These are phyloP conservation scores for Acacia acuminata DNA, from an alignment of 306 rosid genomes.

Conservation along the genomic window DNA sequence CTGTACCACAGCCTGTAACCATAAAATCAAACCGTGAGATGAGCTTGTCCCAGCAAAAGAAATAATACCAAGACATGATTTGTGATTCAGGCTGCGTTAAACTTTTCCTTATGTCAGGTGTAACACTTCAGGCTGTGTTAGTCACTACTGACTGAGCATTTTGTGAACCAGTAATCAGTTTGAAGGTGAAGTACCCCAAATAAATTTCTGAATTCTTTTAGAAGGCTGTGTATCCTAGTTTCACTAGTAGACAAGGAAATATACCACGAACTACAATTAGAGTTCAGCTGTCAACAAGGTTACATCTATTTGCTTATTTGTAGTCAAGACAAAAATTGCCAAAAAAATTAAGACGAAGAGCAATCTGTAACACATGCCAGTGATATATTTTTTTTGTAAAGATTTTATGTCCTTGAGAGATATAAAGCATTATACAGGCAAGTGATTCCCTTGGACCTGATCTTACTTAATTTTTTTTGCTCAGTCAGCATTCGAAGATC, in stretches of 20 bases:
- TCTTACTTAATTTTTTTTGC: not conserved
- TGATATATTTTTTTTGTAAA: not conserved
- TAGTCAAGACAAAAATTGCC: not conserved
- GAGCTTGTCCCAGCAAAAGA: slow-evolving; percentile 1
- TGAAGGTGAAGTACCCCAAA: not conserved
- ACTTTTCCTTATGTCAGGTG: not conserved
- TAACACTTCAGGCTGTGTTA: not conserved
- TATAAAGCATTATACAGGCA: not conserved
- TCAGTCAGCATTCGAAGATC: not conserved
- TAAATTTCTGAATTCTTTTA: slow-evolving; percentile 11
- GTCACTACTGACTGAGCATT: not conserved
- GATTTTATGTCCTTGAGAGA: slow-evolving; percentile 5
- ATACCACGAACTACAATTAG: slow-evolving; percentile 5
- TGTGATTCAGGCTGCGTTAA: not conserved
- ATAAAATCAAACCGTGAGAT: not conserved
- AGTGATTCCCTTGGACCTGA: slow-evolving; percentile 1
- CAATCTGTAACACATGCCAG: slow-evolving; percentile 2
- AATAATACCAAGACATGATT: not conserved
- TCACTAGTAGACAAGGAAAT: slow-evolving; percentile 7
- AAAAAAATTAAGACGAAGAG: not conserved
- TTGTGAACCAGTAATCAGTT: not conserved
- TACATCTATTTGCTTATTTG: not conserved
- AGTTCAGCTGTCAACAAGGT: not conserved
- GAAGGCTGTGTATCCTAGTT: not conserved
- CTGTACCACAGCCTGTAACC: slow-evolving; percentile 77